Conservation (phyloP, 164 flowering plant species). For the Tetrastigma voinierianum region DNA sequence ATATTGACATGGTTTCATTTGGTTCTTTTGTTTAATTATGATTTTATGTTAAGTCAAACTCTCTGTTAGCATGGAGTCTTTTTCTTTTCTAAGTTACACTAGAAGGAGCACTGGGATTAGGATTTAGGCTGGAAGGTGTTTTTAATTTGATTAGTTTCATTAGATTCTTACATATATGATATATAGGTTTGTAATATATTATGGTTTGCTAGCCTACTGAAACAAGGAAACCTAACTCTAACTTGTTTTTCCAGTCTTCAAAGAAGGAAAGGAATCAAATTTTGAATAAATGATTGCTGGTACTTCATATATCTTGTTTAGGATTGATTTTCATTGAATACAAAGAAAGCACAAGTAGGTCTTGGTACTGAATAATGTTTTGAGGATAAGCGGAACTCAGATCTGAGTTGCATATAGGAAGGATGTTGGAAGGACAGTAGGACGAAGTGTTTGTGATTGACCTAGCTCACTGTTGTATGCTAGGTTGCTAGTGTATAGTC, state of each 20-base stretch:
- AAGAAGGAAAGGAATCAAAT: not conserved
- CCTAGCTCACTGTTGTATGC: not conserved
- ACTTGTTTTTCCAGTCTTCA: not conserved
- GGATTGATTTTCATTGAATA: not conserved
- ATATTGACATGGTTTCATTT: not conserved
- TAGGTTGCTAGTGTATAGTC: not conserved
- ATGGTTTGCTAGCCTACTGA: not conserved
- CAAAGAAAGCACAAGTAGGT: not conserved
- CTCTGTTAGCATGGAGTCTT: too few species aligned
- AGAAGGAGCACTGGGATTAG: too few species aligned
- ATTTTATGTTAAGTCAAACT: too few species aligned
- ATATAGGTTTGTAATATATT: not conserved
- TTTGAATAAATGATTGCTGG: not conserved
- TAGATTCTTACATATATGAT: not conserved
- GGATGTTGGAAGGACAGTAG: too few species aligned
- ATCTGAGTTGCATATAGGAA: too few species aligned
- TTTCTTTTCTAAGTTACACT: too few species aligned
- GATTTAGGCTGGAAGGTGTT: not conserved
- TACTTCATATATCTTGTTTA: not conserved
- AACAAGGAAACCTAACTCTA: not conserved
- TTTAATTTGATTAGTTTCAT: not conserved
- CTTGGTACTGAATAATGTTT: too few species aligned
- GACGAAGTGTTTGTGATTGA: too few species aligned
- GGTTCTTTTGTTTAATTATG: not conserved
- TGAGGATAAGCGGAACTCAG: too few species aligned